phyloP scores from a whole-genome alignment of 106 monocot species.

The Acorus gramineus region DNA sequence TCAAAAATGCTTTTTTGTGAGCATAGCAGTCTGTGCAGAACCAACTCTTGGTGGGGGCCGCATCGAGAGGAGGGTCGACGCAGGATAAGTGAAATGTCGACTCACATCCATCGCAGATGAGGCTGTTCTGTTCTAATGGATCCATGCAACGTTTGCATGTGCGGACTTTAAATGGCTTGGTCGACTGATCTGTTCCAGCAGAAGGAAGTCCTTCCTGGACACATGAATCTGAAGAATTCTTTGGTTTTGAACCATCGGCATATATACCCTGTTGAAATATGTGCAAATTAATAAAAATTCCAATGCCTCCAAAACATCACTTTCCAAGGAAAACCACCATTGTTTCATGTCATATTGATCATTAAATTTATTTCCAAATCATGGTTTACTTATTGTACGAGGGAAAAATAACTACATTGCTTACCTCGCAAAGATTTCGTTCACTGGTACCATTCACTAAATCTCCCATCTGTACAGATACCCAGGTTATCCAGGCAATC shows the following conservation, averaged over 20 bases:
- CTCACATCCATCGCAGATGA: slow-evolving; percentile 84
- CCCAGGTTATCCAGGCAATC: too few species aligned
- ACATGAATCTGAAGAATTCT: slow-evolving; percentile 38
- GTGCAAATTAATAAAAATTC: too few species aligned
- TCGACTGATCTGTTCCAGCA: slow-evolving; percentile 41
- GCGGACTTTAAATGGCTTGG: slow-evolving; percentile 26
- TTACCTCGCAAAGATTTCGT: too few species aligned
- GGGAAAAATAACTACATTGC: too few species aligned
- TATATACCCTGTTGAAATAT: too few species aligned
- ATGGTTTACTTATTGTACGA: too few species aligned
- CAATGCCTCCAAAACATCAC: too few species aligned
- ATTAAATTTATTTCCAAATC: too few species aligned
- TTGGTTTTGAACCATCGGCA: background rate
- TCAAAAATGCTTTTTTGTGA: slow-evolving; percentile 6
- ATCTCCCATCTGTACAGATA: too few species aligned
- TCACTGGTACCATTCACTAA: too few species aligned
- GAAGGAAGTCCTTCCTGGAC: slow-evolving; percentile 27
- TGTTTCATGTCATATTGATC: too few species aligned
- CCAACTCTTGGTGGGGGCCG: slow-evolving; percentile 42
- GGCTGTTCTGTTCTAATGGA: slow-evolving; percentile 29
- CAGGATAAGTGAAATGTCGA: slow-evolving; percentile 63
- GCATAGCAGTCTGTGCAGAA: slow-evolving; percentile 36
- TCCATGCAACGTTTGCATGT: slow-evolving; percentile 49
- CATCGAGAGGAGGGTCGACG: slow-evolving; percentile 25
- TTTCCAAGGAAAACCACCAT: too few species aligned